phyloP scores from a whole-genome alignment of 768 basidiomycete species.

The Calvatia gigantea region DNA sequence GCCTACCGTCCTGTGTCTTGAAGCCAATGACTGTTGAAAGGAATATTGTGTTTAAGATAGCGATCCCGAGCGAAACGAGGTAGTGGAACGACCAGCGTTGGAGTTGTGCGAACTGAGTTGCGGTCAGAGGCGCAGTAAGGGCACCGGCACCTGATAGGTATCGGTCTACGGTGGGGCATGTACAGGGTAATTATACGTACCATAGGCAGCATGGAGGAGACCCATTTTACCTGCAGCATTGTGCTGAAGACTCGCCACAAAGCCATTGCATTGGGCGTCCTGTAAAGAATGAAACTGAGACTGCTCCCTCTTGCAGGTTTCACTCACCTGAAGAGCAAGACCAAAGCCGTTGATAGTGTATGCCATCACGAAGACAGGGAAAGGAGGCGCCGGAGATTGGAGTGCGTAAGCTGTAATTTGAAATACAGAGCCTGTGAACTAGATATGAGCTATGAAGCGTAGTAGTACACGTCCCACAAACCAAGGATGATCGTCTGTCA shows the following conservation, averaged over 20 bases:
- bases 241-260: conserved; percentile 55
- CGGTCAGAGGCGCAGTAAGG: conserved; percentile 66
- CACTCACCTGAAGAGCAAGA: conserved; percentile 42
- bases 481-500: conserved; percentile 4
- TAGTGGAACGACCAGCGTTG: conserved; percentile 77
- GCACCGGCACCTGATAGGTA: conserved; percentile 56
- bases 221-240: conserved; percentile 66
- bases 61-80: conserved; percentile 64
- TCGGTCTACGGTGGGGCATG: neutral
- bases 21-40: conserved; percentile 62
- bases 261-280: conserved; percentile 75
- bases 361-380: conserved; percentile 55
- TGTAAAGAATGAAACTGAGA: conserved; percentile 20
- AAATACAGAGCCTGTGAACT: conserved; percentile 44
- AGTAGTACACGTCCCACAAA: conserved; percentile 26
- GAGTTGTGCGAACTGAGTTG: conserved; percentile 75
- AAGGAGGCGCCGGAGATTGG: conserved; percentile 54
- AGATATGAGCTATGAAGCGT: conserved; percentile 12
- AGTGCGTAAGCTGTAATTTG: conserved; percentile 54
- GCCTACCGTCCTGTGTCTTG: conserved; percentile 61
- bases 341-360: conserved; percentile 42
- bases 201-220: conserved; percentile 62
- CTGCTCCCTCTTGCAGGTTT: too few species aligned
- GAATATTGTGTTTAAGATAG: conserved; percentile 48
- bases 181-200: conserved; percentile 22